Percentiles rank a stretch among this genome's conserved stretches.
Evolutionary conservation across 805 yeast species (phyloP).

Genomic region (Maudiozyma pseudohumilis): DNA sequence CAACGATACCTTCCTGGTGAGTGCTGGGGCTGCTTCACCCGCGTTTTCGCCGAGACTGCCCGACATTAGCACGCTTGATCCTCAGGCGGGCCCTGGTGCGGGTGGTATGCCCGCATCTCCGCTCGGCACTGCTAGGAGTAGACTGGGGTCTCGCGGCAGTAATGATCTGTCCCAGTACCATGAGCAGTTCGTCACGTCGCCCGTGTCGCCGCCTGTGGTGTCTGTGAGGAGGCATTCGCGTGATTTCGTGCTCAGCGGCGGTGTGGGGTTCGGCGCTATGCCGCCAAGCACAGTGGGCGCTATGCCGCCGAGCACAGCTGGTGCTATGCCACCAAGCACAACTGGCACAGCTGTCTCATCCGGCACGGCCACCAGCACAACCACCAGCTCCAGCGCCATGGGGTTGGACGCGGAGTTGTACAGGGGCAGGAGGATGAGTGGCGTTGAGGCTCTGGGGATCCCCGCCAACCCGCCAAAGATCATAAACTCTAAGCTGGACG

Average conservation of each 20-base stretch:
- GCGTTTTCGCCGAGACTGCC: too few relatives aligned
- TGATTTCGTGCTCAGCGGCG: background rate
- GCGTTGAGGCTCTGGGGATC: too few relatives aligned
- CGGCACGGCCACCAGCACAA: background rate
- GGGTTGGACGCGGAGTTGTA: too few relatives aligned
- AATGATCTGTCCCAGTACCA: conserved; percentile 7
- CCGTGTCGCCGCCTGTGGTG: background rate
- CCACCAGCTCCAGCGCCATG: background rate
- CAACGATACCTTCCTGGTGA: too few relatives aligned
- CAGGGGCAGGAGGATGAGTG: too few relatives aligned
- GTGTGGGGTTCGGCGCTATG: background rate
- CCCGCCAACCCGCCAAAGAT: conserved; percentile 24
- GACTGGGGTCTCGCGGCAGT: background rate
- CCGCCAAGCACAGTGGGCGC: background rate
- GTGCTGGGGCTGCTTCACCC: too few relatives aligned
- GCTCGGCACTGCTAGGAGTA: background rate
- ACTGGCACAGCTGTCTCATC: background rate
- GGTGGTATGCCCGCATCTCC: too few relatives aligned
- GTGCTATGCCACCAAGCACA: background rate
- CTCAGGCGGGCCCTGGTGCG: too few relatives aligned
- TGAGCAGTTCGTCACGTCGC: conserved; percentile 6
- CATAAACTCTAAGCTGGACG: conserved; percentile 27
- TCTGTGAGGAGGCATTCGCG: background rate
- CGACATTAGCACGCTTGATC: too few relatives aligned
- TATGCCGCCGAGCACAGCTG: background rate